phyloP scores from a whole-genome alignment of 805 yeast genomes.

The Ogataea pilisensis region DNA sequence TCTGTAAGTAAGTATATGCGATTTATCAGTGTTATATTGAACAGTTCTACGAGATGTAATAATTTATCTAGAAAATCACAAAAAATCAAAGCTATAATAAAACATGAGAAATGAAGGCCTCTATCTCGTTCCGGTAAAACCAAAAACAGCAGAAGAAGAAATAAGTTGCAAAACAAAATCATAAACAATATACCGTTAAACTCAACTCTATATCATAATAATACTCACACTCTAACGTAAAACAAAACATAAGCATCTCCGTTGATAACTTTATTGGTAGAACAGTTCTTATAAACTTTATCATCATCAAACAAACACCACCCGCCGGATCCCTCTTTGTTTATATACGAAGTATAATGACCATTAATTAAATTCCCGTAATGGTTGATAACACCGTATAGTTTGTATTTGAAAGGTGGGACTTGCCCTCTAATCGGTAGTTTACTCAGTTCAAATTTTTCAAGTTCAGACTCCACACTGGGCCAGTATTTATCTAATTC shows the following conservation, averaged over 20 bases:
- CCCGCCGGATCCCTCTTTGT: conserved; percentile 49
- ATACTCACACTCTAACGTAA: conserved; percentile 44
- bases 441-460: conserved; percentile 40
- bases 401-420: conserved; percentile 74
- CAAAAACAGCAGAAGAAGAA: no score
- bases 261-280: conserved; percentile 53
- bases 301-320: conserved; percentile 89
- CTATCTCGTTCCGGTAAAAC: no score
- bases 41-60: no score
- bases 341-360: conserved; percentile 80
- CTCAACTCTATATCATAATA: neutral
- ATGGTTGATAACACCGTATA: conserved; percentile 83
- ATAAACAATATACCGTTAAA: neutral
- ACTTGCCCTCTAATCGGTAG: conserved; percentile 67
- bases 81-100: neutral
- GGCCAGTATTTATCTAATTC: conserved; percentile 74
- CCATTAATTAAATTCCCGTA: conserved; percentile 81
- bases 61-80: neutral
- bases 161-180: neutral
- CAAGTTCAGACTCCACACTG: conserved; percentile 35
- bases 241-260: conserved; percentile 81
- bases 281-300: conserved; percentile 50
- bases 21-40: no score
- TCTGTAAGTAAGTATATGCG: no score
- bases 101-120: neutral